phyloP scores from a whole-genome alignment of 2,329 filamentous ascomycete species.

The Pseudocercospora eumusae region DNA sequence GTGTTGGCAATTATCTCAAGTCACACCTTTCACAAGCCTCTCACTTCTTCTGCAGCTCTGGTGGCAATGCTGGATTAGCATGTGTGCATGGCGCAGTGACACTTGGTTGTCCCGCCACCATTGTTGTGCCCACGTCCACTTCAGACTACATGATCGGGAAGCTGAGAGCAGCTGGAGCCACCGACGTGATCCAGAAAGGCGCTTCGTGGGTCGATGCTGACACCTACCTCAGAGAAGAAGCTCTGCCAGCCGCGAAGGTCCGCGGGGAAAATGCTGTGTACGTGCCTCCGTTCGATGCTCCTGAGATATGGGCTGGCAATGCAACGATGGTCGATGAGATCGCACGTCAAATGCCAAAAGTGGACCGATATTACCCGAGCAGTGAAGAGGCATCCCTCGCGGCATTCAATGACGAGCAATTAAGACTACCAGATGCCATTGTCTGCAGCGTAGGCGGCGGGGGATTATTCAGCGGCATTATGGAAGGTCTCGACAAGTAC shows the following conservation, averaged over 20 bases:
- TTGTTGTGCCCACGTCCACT: constrained; percentile 70
- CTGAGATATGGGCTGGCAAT: constrained; percentile 67
- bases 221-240: constrained; percentile 60
- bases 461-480: constrained; percentile 74
- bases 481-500: constrained; percentile 63
- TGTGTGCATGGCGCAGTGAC: constrained; percentile 70
- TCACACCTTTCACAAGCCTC: constrained; percentile 55
- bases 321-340: constrained; percentile 59
- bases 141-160: constrained; percentile 71
- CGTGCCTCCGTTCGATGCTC: constrained; percentile 70
- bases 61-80: constrained; percentile 82
- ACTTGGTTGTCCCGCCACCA: constrained; percentile 67
- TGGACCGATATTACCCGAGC: constrained; percentile 19
- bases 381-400: not conserved
- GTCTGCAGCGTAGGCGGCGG: constrained; percentile 81
- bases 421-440: constrained; percentile 62
- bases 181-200: constrained; percentile 68
- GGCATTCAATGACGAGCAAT: not conserved
- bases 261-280: constrained; percentile 60
- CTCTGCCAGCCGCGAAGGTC: constrained; percentile 47
- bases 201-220: constrained; percentile 71
- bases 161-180: constrained; percentile 65
- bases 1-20: constrained; percentile 68
- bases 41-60: constrained; percentile 65
- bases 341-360: constrained; percentile 42